Base-by-base conservation (phyloP, 306 rosid species). In the Trifolium fragiferum region DNA sequence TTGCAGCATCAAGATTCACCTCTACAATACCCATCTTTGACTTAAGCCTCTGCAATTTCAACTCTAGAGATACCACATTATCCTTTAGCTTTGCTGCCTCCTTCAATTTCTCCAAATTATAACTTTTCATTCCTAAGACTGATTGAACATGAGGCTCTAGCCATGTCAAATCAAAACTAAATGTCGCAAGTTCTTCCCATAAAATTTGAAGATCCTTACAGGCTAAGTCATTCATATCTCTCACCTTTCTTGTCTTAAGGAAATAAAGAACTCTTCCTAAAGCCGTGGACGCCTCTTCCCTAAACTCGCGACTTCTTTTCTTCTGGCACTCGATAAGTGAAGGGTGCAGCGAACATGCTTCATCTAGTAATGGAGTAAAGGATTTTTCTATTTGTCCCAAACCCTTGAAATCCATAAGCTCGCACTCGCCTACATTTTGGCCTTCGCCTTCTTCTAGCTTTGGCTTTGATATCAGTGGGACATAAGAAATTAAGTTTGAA, bases 131-230 rank as follows among this genome's bases (percentile, higher is more conserved):
- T 37, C 49, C 25, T 32, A 81, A 75, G 40, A 75, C 80, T 2
- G 70, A 76, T 57, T 81, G 49, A 71, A 81, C 81, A 57, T 71
- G 75, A 2, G 81, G 78, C 78, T 81, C 71, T 19, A 81, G 10
- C 84, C 81, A 81, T 1, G 32, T 59, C 38, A 80, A 43, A 16
- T 81, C 77, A 69, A 75, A 75, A n/a, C 61, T 37, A 62, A 62
- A 80, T 10, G 32, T 1, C 15, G 13, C 18, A 62, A 80, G 68
- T 54, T 75, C 84, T 14, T 75, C 77, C 84, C 84, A 80, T 2
- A 69, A 10, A 69, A 6, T 21, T 23, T 62, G 68, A 23, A 80
- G 80, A 2, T 30, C 35, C 57, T 32, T 43, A 11, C 57, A 41
- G 2, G 44, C 43, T 6, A 2, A 9, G 2, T 32, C 66, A 32